Percentiles rank a stretch among this genome's conserved stretches.
phyloP scores from a whole-genome alignment of 2,329 filamentous ascomycete species.

The Colletotrichum simmondsii region DNA sequence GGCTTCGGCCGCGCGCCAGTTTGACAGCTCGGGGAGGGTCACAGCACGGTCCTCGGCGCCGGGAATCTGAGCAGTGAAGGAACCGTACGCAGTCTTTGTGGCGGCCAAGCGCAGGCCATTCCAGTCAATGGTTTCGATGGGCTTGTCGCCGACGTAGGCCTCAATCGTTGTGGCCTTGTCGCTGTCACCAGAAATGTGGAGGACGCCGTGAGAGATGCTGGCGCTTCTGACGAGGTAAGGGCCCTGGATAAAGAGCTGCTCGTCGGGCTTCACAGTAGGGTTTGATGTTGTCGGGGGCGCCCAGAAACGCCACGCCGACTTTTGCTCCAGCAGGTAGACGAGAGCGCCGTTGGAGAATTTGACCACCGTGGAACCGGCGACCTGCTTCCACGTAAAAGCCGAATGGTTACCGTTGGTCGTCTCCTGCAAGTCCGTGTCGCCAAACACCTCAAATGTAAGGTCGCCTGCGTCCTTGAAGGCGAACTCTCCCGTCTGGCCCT shows the following conservation, averaged over 20 bases:
- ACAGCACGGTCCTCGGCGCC: constrained; percentile 50
- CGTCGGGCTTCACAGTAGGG: constrained; percentile 48
- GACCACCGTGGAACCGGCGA: constrained; percentile 59
- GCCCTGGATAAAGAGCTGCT: constrained; percentile 70
- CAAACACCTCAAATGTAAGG: constrained; percentile 51
- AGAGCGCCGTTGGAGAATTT: constrained; percentile 60
- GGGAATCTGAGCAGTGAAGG: constrained; percentile 64
- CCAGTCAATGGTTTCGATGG: constrained; percentile 75
- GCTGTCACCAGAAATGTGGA: constrained; percentile 76
- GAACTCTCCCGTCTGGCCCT: constrained; percentile 70
- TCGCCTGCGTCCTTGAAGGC: constrained; percentile 53
- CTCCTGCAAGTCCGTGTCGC: constrained; percentile 26
- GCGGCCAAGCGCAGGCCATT: constrained; percentile 53
- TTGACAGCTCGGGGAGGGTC: constrained; percentile 64
- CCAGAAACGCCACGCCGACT: constrained; percentile 77
- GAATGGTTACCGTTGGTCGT: constrained; percentile 37
- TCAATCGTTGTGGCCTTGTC: constrained; percentile 75
- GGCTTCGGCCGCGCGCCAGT: constrained; percentile 77
- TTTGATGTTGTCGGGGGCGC: constrained; percentile 58
- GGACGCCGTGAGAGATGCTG: constrained; percentile 60
- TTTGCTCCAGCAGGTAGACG: constrained; percentile 70
- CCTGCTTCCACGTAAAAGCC: constrained; percentile 60
- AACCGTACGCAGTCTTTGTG: constrained; percentile 50
- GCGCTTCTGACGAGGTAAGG: constrained; percentile 74
- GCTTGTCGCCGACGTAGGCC: constrained; percentile 45